A percentile compares a stretch with the other conserved stretches of the same genome.
Conservation (phyloP, 768 basidiomycete species). For the Kwoniella europaea region DNA sequence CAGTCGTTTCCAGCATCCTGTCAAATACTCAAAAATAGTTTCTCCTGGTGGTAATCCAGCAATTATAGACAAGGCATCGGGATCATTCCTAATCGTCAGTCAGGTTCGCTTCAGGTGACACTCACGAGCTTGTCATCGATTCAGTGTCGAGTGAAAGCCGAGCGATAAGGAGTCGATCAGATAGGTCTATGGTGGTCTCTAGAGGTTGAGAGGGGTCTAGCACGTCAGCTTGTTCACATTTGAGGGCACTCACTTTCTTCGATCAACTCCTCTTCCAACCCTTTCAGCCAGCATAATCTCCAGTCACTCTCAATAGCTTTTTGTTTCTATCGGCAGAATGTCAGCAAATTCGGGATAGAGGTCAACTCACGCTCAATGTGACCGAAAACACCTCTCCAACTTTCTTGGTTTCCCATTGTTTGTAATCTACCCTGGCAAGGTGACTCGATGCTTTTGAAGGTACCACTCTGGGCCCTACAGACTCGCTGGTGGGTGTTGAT, state of each 20-base stretch:
- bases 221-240: slow-evolving; percentile 44
- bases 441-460: slow-evolving; percentile 37
- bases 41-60: slow-evolving; percentile 77
- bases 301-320: slow-evolving; percentile 69
- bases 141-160: slow-evolving; percentile 77
- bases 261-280: slow-evolving; percentile 70
- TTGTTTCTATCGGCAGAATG: slow-evolving; percentile 12
- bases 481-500: slow-evolving; percentile 44
- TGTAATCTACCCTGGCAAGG: slow-evolving; percentile 64
- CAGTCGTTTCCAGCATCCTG: slow-evolving; percentile 89
- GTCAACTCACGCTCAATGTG: slow-evolving; percentile 72
- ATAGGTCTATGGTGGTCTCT: slow-evolving; percentile 65
- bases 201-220: slow-evolving; percentile 46
- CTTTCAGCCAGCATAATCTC: slow-evolving; percentile 82
- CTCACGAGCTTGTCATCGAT: slow-evolving; percentile 36
- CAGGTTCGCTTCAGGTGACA: slow-evolving; percentile 4
- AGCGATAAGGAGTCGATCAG: slow-evolving; percentile 80
- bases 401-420: slow-evolving; percentile 75
- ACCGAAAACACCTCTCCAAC: slow-evolving; percentile 73
- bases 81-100: slow-evolving; percentile 65
- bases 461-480: slow-evolving; percentile 66
- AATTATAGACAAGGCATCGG: slow-evolving; percentile 57
- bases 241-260: slow-evolving; percentile 57
- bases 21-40: slow-evolving; percentile 86
- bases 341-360: slow-evolving; percentile 10